Conservation (phyloP, 805 yeast species). For the Candida multigemmis region DNA sequence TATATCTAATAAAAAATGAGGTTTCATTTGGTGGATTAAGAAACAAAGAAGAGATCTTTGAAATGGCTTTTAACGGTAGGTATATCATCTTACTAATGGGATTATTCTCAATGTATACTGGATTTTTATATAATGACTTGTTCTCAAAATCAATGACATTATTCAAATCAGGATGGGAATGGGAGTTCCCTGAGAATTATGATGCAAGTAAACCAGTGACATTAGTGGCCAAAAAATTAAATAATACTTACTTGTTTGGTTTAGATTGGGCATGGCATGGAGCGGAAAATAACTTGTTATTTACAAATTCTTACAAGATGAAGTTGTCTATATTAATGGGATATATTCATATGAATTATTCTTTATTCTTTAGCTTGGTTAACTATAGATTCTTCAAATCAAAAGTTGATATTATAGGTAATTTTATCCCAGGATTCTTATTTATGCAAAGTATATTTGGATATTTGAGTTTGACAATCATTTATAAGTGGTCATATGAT, state of each 20-base stretch:
- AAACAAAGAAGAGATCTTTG: constrained; percentile 65
- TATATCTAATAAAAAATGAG: constrained; percentile 47
- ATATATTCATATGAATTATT: constrained; percentile 65
- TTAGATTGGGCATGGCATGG: constrained; percentile 75
- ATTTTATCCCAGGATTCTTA: constrained; percentile 63
- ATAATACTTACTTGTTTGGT: constrained; percentile 47
- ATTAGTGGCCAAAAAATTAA: constrained; percentile 34
- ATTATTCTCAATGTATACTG: constrained; percentile 63
- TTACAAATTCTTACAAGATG: constrained; percentile 71
- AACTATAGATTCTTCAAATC: constrained; percentile 52
- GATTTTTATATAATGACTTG: constrained; percentile 62
- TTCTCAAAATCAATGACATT: constrained; percentile 62
- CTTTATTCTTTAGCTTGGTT: constrained; percentile 58
- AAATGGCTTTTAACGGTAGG: constrained; percentile 68
- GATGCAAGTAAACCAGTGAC: constrained; percentile 22
- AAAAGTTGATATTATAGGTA: constrained; percentile 58
- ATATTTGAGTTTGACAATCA: constrained; percentile 53
- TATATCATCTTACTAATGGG: constrained; percentile 68
- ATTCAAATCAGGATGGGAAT: constrained; percentile 65
- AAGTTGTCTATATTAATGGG: constrained; percentile 71
- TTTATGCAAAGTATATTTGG: constrained; percentile 77
- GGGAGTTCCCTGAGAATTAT: constrained; percentile 46
- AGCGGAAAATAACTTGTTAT: constrained; percentile 61
- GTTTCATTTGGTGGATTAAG: constrained; percentile 38
- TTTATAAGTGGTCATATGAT: constrained; percentile 68